These are phyloP conservation scores for Ceratobasidium sp. DNA, from an alignment of 1,284 basidiomycete species.

Conservation along the genomic window DNA sequence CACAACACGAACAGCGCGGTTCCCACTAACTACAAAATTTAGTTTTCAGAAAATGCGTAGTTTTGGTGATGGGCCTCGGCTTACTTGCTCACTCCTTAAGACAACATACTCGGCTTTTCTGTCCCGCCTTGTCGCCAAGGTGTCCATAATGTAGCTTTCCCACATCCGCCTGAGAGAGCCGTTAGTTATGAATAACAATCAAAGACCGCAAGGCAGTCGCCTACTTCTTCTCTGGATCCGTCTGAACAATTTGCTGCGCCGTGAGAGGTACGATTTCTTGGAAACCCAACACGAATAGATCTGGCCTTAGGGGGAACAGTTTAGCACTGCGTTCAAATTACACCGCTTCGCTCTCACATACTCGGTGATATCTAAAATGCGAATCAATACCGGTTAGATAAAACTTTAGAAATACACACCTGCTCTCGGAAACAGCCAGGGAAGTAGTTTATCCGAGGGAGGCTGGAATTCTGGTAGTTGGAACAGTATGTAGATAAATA, in stretches of 20 bases:
- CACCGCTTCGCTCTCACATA: not conserved
- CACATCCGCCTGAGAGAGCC: conserved; percentile 69
- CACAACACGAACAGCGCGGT: conserved; percentile 90
- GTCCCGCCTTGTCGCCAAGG: conserved; percentile 72
- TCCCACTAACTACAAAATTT: conserved; percentile 77
- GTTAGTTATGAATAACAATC: conserved; percentile 5
- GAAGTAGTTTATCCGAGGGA: conserved; percentile 81
- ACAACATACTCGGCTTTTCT: conserved; percentile 81
- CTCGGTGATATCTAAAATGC: conserved; percentile 17
- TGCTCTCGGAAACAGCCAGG: conserved; percentile 88
- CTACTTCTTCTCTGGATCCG: conserved; percentile 92
- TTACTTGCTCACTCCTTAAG: conserved; percentile 88
- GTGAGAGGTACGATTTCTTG: conserved; percentile 98
- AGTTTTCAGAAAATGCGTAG: conserved; percentile 23
- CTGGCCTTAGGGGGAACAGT: conserved; percentile 64
- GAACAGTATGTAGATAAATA: conserved; percentile 31
- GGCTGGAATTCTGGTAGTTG: conserved; percentile 55
- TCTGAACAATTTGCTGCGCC: conserved; percentile 94
- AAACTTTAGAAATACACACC: conserved; percentile 57
- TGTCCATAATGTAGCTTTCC: conserved; percentile 84
- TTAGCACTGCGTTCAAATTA: not conserved
- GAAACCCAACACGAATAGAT: conserved; percentile 91
- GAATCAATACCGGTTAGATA: not conserved
- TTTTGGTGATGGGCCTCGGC: conserved; percentile 38
- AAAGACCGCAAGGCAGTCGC: conserved; percentile 38